Conservation (phyloP, 140 eudicot species). For the Stevia rebaudiana region DNA sequence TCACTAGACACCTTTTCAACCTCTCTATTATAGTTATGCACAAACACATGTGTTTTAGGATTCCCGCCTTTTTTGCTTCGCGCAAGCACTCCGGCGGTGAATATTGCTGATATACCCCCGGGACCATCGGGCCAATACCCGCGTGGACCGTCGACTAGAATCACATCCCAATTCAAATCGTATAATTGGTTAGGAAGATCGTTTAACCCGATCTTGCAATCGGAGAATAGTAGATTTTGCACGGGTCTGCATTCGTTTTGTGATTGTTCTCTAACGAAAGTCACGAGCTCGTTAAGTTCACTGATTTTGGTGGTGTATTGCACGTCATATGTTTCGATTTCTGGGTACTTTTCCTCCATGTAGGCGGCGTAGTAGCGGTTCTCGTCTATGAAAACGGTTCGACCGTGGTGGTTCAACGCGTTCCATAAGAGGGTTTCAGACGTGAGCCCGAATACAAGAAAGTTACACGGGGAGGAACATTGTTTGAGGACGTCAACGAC, state of each 20-base stretch:
- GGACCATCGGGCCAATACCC: constrained; percentile 97
- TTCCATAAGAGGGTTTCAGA: constrained; percentile 84
- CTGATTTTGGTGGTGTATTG: constrained; percentile 73
- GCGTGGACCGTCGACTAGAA: constrained; percentile 81
- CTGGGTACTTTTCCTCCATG: constrained; percentile 79
- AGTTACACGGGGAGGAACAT: constrained; percentile 70
- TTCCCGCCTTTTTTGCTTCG: constrained; percentile 75
- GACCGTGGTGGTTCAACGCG: constrained; percentile 61
- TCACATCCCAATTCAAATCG: constrained; percentile 79
- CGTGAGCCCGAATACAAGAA: constrained; percentile 82
- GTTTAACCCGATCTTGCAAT: constrained; percentile 71
- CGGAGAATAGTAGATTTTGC: constrained; percentile 76
- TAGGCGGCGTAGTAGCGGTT: constrained; percentile 83
- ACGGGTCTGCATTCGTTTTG: constrained; percentile 82
- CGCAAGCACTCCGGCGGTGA: constrained; percentile 78
- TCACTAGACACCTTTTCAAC: constrained; percentile 73
- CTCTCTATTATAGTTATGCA: constrained; percentile 64
- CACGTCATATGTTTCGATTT: constrained; percentile 74
- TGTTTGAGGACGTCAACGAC: constrained; percentile 58
- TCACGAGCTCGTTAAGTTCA: constrained; percentile 55
- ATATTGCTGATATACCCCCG: constrained; percentile 74
- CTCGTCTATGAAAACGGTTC: constrained; percentile 88
- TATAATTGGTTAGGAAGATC: constrained; percentile 86
- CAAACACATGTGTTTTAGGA: constrained; percentile 66
- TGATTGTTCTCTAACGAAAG: constrained; percentile 48